Percentiles rank a stretch among this genome's conserved stretches.
phyloP scores from a whole-genome alignment of 495 filamentous ascomycete genomes.

The Xylaria flabelliformis region DNA sequence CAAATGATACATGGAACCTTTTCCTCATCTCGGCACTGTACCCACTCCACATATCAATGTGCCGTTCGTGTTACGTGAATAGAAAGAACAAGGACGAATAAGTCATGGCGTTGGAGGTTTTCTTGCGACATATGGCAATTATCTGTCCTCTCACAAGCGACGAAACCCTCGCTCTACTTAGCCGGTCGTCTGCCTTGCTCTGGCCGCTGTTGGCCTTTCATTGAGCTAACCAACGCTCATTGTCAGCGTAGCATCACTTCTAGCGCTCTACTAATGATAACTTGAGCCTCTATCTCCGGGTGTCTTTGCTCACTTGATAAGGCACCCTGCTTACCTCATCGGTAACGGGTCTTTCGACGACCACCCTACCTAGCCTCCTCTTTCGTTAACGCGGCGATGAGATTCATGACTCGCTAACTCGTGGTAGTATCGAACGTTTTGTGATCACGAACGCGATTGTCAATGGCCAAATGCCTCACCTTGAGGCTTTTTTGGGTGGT shows the following conservation, averaged over 20 bases:
- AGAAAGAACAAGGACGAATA: not conserved
- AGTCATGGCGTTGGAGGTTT: not conserved
- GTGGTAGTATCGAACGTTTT: not conserved
- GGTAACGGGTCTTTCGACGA: not conserved
- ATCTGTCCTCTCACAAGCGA: not conserved
- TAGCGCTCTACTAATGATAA: not conserved
- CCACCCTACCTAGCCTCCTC: not conserved
- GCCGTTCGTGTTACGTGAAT: too few species aligned
- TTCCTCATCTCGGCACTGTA: not conserved
- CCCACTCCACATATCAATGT: not conserved
- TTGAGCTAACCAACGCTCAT: not conserved
- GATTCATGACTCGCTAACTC: not conserved
- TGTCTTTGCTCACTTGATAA: not conserved
- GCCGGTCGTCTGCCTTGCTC: not conserved
- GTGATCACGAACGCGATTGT: not conserved
- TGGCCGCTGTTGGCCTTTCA: not conserved
- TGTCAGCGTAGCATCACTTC: conserved; percentile 8
- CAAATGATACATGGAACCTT: conserved; percentile 5
- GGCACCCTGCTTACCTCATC: conserved; percentile 14
- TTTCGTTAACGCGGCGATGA: not conserved
- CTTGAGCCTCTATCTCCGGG: not conserved
- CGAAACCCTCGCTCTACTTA: too few species aligned
- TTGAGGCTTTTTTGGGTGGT: not conserved
- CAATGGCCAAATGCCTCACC: not conserved
- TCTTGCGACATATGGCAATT: not conserved